Base-by-base conservation (phyloP, 768 basidiomycete species). In the Lactarius hengduanensis region DNA sequence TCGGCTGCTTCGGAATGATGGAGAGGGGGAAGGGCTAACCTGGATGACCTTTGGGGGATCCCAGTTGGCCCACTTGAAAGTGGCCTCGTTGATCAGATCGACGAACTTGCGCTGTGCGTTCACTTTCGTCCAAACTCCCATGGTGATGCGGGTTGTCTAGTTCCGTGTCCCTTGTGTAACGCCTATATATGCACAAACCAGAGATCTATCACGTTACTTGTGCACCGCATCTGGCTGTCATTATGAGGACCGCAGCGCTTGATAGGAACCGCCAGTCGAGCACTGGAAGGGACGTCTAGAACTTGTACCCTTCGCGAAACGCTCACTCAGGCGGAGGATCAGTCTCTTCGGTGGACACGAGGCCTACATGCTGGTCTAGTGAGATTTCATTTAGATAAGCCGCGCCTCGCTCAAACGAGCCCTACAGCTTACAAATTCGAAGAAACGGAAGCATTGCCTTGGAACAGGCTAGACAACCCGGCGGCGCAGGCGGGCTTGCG, bases 41-140 rank as follows among this genome's bases (percentile, higher is more conserved):
- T 20, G 43, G 22, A 66, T 36, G 40, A n/a, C 18, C 41, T 13
- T 59, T 7, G 57, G 30, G 2, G 57, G 57, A 22, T 62, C 61
- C 66, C 66, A 67, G 26, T 59, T 67, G 9, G 66, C 47, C 61
- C 61, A 66, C 22, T 62, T 62, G 41, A 50, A 28, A 13, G 36
- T 9, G 1, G 57, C 57, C 40, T 55, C 47, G 5, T 62, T 54
- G 18, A 67, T 63, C 50, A 67, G 41, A 30, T 67, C 61, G 22
- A 67, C 15, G 26, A 58, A 63, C 50, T 67, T 67, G 57, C 66
- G 61, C 28, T 63, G 61, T 34, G 61, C 38, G 28, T 62, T 57
- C 20, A 34, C 36, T 11, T 6, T 57, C 32, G 65, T 5, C 45
- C 45, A 26, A 22, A 38, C 20, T 38, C 45, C 34, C 65, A 66